These are phyloP conservation scores for Choiromyces venosus DNA, from an alignment of 495 filamentous ascomycete genomes.

Conservation along the genomic window DNA sequence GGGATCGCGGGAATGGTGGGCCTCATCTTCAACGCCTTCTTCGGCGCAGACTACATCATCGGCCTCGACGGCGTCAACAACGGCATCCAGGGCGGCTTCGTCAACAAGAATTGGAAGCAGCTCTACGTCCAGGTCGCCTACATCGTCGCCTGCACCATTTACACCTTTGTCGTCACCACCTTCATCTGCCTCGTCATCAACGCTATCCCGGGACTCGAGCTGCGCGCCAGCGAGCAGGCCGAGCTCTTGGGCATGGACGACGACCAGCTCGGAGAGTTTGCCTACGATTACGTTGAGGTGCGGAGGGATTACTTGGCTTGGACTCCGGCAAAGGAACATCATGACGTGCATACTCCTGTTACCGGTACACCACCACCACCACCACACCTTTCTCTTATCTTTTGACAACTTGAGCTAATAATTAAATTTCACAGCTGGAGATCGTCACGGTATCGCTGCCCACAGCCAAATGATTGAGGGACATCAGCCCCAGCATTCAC, in stretches of 20 bases:
- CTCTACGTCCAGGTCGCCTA: constrained; percentile 91
- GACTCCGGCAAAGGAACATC: constrained; percentile 79
- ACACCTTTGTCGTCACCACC: constrained; percentile 77
- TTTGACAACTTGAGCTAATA: not conserved
- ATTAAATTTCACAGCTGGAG: constrained; percentile 36
- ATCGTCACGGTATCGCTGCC: constrained; percentile 47
- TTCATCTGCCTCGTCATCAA: constrained; percentile 81
- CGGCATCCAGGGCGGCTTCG: constrained; percentile 69
- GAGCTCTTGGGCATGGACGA: constrained; percentile 98
- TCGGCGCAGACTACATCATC: constrained; percentile 82
- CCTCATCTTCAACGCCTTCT: constrained; percentile 85
- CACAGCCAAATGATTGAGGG: constrained; percentile 43
- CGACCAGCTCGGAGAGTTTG: constrained; percentile 97
- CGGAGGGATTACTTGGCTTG: constrained; percentile 94
- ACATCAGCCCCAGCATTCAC: not conserved
- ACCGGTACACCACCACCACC: constrained; percentile 2
- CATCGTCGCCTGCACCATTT: constrained; percentile 66
- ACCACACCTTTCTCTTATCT: not conserved
- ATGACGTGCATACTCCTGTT: constrained; percentile 52
- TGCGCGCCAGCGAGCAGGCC: constrained; percentile 91
- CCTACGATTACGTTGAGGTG: constrained; percentile 98
- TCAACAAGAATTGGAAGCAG: constrained; percentile 82
- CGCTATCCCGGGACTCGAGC: constrained; percentile 78
- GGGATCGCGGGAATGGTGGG: constrained; percentile 89
- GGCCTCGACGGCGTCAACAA: constrained; percentile 91